phyloP scores from a whole-genome alignment of 306 rosid species.

The Corylus heterophylla region DNA sequence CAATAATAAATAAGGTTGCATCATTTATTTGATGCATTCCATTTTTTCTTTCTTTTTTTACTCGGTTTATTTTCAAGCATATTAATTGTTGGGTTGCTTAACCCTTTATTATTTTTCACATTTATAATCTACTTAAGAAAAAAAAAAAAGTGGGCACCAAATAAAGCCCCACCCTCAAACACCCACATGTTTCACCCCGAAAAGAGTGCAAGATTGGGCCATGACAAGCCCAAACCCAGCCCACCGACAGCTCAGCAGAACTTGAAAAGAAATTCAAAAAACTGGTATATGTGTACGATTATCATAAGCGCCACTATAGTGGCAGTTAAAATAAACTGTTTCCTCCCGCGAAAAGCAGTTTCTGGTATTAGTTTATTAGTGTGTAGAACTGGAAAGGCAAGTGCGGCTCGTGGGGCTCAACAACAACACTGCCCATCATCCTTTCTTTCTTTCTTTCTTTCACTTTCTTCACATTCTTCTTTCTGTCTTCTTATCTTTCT shows the following conservation, averaged over 20 bases:
- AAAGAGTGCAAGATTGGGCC: neutral
- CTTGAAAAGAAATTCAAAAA: conserved; percentile 7
- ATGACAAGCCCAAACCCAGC: conserved; percentile 10
- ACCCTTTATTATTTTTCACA: no score
- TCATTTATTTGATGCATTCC: no score
- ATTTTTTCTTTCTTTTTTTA: no score
- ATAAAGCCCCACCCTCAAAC: neutral
- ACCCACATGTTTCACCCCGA: neutral
- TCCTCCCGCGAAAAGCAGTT: conserved; percentile 68
- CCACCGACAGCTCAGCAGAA: conserved; percentile 21
- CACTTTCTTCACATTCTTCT: conserved; percentile 4
- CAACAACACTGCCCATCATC: neutral
- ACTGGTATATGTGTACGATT: neutral
- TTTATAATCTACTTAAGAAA: no score
- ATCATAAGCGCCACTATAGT: conserved; percentile 33
- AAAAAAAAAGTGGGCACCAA: neutral
- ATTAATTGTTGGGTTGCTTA: no score
- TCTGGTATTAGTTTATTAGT: conserved; percentile 43
- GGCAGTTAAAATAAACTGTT: conserved; percentile 48
- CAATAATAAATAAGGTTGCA: no score
- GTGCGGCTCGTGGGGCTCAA: conserved; percentile 35
- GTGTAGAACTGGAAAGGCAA: conserved; percentile 64
- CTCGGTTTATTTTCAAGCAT: no score
- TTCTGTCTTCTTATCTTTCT: neutral
- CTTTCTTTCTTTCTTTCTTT: conserved; percentile 19